A percentile compares a stretch with the other conserved stretches of the same genome.
These are phyloP conservation scores for Peronospora belbahrii DNA, from an alignment of 352 stramenopile genomes.

Conservation along the genomic window DNA sequence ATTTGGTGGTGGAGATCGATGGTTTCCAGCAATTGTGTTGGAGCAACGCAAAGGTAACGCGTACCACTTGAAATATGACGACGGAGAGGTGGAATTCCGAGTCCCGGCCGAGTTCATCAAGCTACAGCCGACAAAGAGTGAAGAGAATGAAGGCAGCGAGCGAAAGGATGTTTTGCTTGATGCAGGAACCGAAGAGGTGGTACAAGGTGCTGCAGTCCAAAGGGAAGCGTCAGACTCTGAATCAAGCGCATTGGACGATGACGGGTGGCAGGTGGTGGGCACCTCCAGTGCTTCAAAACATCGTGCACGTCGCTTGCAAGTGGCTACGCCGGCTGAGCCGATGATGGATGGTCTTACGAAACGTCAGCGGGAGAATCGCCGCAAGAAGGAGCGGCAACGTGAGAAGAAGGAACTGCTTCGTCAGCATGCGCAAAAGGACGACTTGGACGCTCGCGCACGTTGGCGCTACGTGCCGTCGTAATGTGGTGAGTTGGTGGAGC, in stretches of 20 bases:
- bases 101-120: conserved; percentile 55
- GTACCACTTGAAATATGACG: conserved; percentile 75
- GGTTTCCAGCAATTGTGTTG: conserved; percentile 56
- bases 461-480: conserved; percentile 66
- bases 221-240: conserved; percentile 9
- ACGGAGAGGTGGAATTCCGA: conserved; percentile 62
- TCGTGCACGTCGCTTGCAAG: conserved; percentile 8
- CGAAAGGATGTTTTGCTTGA: not conserved
- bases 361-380: conserved; percentile 67
- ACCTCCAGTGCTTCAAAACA: conserved; percentile 16
- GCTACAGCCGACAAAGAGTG: conserved; percentile 2
- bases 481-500: not conserved
- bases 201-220: conserved; percentile 8
- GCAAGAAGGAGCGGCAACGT: conserved; percentile 69
- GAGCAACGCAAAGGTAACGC: conserved; percentile 68
- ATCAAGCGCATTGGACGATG: conserved; percentile 32
- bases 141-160: conserved; percentile 12
- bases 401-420: conserved; percentile 70
- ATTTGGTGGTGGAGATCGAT: conserved; percentile 45
- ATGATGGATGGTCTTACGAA: conserved; percentile 61
- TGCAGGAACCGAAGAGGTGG: conserved; percentile 3
- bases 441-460: conserved; percentile 54
- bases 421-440: conserved; percentile 56
- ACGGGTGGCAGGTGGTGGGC: conserved; percentile 69
- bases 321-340: conserved; percentile 6